Evolutionary conservation across 345 rosid species (phyloP), one percentile per base, ranked within the genome.

Genomic region (Gossypium australe): DNA sequence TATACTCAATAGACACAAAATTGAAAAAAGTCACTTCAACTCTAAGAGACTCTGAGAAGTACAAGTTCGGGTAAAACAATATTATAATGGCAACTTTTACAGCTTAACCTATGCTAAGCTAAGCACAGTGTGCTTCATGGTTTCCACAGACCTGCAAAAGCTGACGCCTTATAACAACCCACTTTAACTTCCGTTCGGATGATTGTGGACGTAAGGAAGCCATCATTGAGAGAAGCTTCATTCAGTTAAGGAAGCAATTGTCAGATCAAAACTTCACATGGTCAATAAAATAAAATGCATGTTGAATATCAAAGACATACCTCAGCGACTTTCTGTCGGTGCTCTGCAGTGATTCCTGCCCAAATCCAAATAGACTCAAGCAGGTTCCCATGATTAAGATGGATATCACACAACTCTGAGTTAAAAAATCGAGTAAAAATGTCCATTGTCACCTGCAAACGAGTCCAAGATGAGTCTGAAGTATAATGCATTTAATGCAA

Each of bases 281-380:
- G 44, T 51, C 70, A 77, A 61, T 71, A 27, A 70, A 16, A 51
- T 1, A 27, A 70, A 16, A 51, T 3, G 60, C 17, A 51, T 29
- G 47, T 16, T 51, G 29, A 17, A 51, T 4, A 69, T 27, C 25
- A 51, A 12, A 14, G 7, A 69, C 58, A 72, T 82, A 90, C 98
- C 98, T 94, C 98, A 62, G 97, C 98, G 49, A 91, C 97, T 89
- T 90, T 92, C 60, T 77, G 87, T 70, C 95, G 88, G 70, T 89
- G 92, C 79, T 92, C 97, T 61, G 88, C 88, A 77, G 82, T 92
- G 76, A 94, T 86, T 86, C 98, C 98, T 67, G 85, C 87, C 97
- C 98, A 94, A 45, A 92, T 85, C 98, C 98, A 94, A 76, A 92
- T 92, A 53, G 97, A 94, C 76, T 92, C 91, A 45, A 94, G 86